Percentiles rank a stretch among this genome's conserved stretches.
Conservation (phyloP, 495 filamentous ascomycete genomes). For the Lasiosphaeris hirsuta region DNA sequence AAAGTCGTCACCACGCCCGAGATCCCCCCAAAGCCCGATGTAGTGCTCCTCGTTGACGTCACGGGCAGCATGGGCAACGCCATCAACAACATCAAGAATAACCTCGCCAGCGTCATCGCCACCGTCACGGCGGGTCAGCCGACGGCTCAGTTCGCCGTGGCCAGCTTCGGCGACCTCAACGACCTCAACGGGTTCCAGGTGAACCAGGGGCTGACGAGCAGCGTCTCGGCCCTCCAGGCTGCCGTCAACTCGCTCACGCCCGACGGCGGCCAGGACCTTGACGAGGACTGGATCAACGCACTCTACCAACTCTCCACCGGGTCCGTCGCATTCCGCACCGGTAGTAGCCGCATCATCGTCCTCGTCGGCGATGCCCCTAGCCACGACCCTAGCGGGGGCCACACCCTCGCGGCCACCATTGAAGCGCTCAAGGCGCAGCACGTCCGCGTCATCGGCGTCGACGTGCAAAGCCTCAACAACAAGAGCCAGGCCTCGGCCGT, state of each 20-base stretch:
- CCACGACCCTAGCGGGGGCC: constrained; percentile 6
- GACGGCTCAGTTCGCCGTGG: constrained; percentile 10
- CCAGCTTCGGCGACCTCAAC: constrained; percentile 11
- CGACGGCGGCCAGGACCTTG: not conserved
- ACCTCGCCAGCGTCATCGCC: constrained; percentile 9
- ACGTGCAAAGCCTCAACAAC: constrained; percentile 4
- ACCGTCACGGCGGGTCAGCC: constrained; percentile 3
- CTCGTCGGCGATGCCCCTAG: constrained; percentile 10
- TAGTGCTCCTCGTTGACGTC: constrained; percentile 13
- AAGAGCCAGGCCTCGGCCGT: constrained; percentile 1
- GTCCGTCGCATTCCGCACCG: constrained; percentile 9
- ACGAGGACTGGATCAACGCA: constrained; percentile 14
- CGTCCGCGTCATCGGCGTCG: constrained; percentile 12
- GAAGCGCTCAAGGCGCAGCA: not conserved
- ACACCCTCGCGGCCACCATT: not conserved
- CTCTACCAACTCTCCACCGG: constrained; percentile 8
- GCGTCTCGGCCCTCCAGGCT: not conserved
- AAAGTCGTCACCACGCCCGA: constrained; percentile 7
- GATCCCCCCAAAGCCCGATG: constrained; percentile 11
- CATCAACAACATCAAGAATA: constrained; percentile 11
- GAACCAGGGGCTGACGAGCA: not conserved
- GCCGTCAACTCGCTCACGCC: constrained; percentile 5
- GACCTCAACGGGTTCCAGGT: constrained; percentile 11
- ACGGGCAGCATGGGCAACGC: constrained; percentile 6
- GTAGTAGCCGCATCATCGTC: constrained; percentile 10